These are phyloP conservation scores for Backusella tarrabulga DNA, from an alignment of 192 early-diverging fungal species.

Conservation along the genomic window DNA sequence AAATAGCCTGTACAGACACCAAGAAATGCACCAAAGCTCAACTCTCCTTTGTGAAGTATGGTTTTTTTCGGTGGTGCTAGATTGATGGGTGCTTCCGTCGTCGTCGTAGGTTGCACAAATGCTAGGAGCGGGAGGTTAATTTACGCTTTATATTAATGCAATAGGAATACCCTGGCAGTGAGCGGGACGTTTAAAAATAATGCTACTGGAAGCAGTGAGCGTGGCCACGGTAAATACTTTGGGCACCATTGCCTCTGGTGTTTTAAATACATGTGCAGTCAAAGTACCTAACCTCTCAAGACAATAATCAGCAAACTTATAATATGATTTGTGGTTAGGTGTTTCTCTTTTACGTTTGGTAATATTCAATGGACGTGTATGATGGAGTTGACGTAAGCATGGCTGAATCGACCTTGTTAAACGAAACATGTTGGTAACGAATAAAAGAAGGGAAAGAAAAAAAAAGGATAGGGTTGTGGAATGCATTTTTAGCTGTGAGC, in stretches of 20 bases:
- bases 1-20: slow-evolving; percentile 51
- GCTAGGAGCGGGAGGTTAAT: neutral
- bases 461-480: neutral
- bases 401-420: neutral
- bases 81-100: neutral
- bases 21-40: slow-evolving; percentile 46
- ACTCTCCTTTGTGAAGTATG: slow-evolving; percentile 36
- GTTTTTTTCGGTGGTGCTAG: slow-evolving; percentile 6
- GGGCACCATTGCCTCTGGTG: neutral
- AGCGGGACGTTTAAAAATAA: slow-evolving; percentile 11
- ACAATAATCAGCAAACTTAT: neutral
- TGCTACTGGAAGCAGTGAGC: neutral
- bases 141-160: neutral
- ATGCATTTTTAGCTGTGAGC: neutral
- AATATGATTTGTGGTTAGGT: neutral
- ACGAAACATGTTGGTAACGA: neutral
- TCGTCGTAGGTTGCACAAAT: neutral
- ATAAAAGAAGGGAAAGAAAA: neutral
- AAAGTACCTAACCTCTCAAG: neutral
- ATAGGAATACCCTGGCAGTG: slow-evolving; percentile 17
- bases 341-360: neutral
- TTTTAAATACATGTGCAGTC: neutral
- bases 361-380: neutral
- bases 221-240: neutral
- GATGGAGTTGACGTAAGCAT: neutral